These are phyloP conservation scores for Scleroderma bovista DNA, from an alignment of 768 basidiomycete species.

Conservation along the genomic window DNA sequence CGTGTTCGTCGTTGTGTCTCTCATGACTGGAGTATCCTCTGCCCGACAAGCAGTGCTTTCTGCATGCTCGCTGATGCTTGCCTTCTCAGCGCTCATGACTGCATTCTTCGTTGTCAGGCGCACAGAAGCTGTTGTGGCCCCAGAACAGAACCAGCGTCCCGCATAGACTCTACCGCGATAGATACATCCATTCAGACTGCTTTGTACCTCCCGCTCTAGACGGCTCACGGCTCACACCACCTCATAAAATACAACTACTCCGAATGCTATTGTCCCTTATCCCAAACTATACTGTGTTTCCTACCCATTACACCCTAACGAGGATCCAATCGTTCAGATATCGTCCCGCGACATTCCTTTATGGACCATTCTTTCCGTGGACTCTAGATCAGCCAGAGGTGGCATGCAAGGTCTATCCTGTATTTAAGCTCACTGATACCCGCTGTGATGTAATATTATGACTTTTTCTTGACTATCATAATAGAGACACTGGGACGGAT, in stretches of 20 bases:
- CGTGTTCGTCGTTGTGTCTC: constrained; percentile 63
- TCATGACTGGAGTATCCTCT: constrained; percentile 63
- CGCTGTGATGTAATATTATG: too few relatives aligned
- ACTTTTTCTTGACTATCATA: not conserved
- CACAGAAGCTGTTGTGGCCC: constrained; percentile 17
- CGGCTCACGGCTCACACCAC: too few relatives aligned
- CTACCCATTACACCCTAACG: too few relatives aligned
- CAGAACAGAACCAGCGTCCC: constrained; percentile 16
- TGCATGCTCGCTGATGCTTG: constrained; percentile 52
- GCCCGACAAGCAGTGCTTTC: constrained; percentile 57
- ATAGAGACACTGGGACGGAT: not conserved
- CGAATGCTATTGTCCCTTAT: too few relatives aligned
- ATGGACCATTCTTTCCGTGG: too few relatives aligned
- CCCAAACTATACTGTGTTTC: too few relatives aligned
- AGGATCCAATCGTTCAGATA: too few relatives aligned
- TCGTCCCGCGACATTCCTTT: too few relatives aligned
- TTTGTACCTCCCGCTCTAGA: too few relatives aligned
- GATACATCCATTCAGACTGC: too few relatives aligned
- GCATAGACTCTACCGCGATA: constrained; percentile 2
- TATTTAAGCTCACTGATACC: too few relatives aligned
- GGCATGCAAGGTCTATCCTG: not conserved
- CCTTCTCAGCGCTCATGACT: constrained; percentile 55
- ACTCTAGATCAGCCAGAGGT: not conserved
- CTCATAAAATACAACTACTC: too few relatives aligned
- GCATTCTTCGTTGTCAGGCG: constrained; percentile 40